These are phyloP conservation scores for Sporothrix globosa DNA, from an alignment of 2,329 filamentous ascomycete species.

Conservation along the genomic window DNA sequence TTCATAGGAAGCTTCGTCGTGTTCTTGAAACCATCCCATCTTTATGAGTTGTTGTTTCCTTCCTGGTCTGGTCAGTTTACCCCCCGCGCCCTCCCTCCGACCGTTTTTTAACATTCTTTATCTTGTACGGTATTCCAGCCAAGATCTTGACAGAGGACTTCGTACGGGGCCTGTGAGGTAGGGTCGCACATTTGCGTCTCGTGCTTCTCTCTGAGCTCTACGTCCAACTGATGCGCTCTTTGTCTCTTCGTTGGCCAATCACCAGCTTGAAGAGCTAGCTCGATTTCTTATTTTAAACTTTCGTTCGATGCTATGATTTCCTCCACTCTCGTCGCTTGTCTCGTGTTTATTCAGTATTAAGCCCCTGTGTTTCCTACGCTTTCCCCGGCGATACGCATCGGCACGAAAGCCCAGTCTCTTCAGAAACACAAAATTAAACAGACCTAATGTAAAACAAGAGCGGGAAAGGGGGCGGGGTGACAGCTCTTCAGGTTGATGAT, in stretches of 20 bases:
- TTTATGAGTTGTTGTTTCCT: not conserved
- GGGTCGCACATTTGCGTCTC: not conserved
- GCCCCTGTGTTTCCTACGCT: not conserved
- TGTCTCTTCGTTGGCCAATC: slow-evolving; percentile 1
- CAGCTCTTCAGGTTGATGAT: slow-evolving; percentile 35
- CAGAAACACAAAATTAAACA: not conserved
- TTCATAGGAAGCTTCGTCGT: slow-evolving; percentile 4
- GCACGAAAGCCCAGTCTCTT: not conserved
- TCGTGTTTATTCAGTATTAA: slow-evolving; percentile 27
- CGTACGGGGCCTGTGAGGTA: not conserved
- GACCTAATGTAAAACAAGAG: slow-evolving; percentile 27
- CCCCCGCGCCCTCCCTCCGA: not conserved
- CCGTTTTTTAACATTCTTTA: not conserved
- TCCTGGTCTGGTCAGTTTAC: not conserved
- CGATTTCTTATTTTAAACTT: not conserved
- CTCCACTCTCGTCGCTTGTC: slow-evolving; percentile 26
- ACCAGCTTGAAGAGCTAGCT: slow-evolving; percentile 29
- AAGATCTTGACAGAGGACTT: not conserved
- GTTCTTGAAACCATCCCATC: slow-evolving; percentile 23
- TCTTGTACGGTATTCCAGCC: not conserved
- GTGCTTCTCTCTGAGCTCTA: not conserved
- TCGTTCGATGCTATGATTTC: not conserved
- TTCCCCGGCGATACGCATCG: slow-evolving; percentile 33
- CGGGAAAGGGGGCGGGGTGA: slow-evolving; percentile 1
- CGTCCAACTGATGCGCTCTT: not conserved